Conservation (phyloP, 805 yeast genomes). For the Lipomyces sp. region DNA sequence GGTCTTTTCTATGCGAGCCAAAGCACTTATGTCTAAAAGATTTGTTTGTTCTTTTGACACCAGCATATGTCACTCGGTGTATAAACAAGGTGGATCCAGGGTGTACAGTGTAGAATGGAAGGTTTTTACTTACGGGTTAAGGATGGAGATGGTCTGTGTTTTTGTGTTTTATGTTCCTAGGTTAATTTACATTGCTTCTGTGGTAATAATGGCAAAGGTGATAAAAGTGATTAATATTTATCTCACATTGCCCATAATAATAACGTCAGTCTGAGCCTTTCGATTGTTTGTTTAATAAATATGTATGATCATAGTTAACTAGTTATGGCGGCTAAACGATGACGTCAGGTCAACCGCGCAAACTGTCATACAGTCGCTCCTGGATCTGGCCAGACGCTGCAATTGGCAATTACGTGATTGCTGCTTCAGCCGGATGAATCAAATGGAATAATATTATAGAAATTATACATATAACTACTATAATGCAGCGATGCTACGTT, state of each 20-base stretch:
- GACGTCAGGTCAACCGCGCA: too few species aligned
- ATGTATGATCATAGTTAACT: too few species aligned
- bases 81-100: not conserved
- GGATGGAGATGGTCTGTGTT: not conserved
- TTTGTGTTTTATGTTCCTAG: not conserved
- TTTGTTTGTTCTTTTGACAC: not conserved
- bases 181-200: not conserved
- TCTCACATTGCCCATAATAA: not conserved
- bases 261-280: too few species aligned
- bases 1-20: constrained; percentile 53
- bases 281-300: too few species aligned
- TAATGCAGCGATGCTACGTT: too few species aligned
- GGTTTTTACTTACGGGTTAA: not conserved
- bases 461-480: too few species aligned
- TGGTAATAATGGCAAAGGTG: not conserved
- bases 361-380: too few species aligned
- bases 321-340: too few species aligned
- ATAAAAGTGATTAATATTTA: not conserved
- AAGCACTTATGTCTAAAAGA: constrained; percentile 10
- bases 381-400: too few species aligned
- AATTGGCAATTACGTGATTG: too few species aligned
- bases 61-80: constrained; percentile 3
- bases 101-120: not conserved
- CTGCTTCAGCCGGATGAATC: too few species aligned
- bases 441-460: too few species aligned